Percentiles rank a stretch among this genome's conserved stretches.
Conservation (phyloP, 306 rosid genomes). For the Carpinus viminea region DNA sequence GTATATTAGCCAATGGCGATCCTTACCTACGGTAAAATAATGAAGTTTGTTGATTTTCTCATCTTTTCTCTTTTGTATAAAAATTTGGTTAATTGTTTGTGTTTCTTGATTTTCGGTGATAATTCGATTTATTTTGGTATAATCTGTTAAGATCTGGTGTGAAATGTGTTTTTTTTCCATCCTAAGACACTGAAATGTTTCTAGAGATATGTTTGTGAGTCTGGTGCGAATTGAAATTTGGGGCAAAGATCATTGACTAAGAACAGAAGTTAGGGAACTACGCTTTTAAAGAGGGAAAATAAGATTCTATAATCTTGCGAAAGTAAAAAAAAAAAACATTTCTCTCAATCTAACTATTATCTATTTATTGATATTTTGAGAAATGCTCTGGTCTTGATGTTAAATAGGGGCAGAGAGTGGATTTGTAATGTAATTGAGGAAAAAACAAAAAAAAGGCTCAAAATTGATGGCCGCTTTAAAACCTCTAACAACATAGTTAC, state of each 20-base stretch:
- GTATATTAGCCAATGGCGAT: constrained; percentile 36
- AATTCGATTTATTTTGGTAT: neutral
- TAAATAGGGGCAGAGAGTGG: too few relatives aligned
- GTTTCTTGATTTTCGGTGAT: neutral
- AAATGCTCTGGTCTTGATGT: neutral
- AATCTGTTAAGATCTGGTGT: neutral
- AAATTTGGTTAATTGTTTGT: neutral
- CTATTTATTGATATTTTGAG: neutral
- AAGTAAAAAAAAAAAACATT: neutral
- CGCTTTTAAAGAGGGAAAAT: neutral
- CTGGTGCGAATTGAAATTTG: neutral
- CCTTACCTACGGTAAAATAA: constrained; percentile 64
- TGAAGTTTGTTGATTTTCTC: neutral
- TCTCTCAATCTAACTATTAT: neutral
- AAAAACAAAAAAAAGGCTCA: neutral
- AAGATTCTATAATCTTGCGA: neutral
- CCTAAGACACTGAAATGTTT: neutral
- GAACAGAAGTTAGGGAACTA: neutral
- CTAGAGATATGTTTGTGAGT: neutral
- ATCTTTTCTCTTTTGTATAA: neutral
- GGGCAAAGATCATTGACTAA: neutral
- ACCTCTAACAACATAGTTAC: neutral
- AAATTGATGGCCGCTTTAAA: neutral
- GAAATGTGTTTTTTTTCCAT: neutral
- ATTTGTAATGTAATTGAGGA: neutral